Evolutionary conservation across 768 basidiomycete species (phyloP), one percentile per base, ranked within the genome.

Genomic region (Rhizopogon rudus): DNA sequence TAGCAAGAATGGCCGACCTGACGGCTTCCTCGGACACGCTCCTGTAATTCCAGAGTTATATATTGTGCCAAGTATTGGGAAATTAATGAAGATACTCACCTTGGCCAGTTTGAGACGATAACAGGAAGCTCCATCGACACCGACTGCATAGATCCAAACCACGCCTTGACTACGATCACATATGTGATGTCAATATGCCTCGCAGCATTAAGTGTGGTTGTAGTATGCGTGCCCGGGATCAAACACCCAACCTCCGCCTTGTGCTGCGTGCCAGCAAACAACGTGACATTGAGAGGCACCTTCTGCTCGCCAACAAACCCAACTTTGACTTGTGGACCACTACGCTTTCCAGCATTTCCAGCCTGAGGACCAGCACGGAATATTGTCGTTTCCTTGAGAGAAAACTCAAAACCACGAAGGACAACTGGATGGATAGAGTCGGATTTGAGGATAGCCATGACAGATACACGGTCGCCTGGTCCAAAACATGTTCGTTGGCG

Each of bases 141-240:
- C 35, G 82, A 81, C 46, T 80, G 73, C 5, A 83, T 83, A 5
- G 81, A 80, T 40, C 86, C 89, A 72, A 91, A 80, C 48, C 89
- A 77, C 1, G 91, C 92, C 68, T 84, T 90, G 52, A 93, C 85
- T 35, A 76, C 77, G 42, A 95, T 74, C 46, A 81, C 78, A 69
- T 95, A 96, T 0, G 82, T 87, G 45, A 96, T 86, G 64, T 95
- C 92, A 53, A 96, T 87, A 65, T 92, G 87, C 56, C 90, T 74
- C 12, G 91, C 93, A 9, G 87, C 80, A 54, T 85, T 91, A 60
- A 94, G 74, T 9, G 93, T 88, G 28, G 91, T 86, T 7, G 90
- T 86, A 12, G 87, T 88, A 61, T 93, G 89, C 25, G 83, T 82
- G 7, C 79, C 74, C 0, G 87, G 84, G 33, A 97, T 78, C 61